These are phyloP conservation scores for Coemansia sp. DNA, from an alignment of 192 early-diverging fungal species.

Conservation along the genomic window DNA sequence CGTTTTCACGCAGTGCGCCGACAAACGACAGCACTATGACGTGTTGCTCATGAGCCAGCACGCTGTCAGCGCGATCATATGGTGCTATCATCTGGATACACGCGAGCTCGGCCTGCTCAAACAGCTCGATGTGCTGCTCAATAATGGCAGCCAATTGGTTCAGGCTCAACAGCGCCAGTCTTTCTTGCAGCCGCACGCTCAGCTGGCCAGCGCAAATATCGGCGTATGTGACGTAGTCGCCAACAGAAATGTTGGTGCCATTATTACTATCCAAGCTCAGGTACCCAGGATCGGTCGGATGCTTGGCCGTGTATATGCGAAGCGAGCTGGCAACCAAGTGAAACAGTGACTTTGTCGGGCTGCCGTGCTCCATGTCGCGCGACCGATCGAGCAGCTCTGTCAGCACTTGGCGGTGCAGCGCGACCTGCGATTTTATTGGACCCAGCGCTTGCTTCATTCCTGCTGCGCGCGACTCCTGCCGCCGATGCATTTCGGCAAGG, in stretches of 20 bases:
- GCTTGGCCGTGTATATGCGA: background rate
- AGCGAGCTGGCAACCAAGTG: constrained; percentile 18
- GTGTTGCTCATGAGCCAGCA: constrained; percentile 21
- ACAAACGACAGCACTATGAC: constrained; percentile 45
- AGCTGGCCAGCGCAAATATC: background rate
- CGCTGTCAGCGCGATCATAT: constrained; percentile 12
- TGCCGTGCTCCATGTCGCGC: constrained; percentile 16
- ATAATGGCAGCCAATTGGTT: constrained; percentile 23
- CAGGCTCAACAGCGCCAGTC: constrained; percentile 16
- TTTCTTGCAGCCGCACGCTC: background rate
- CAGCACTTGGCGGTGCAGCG: constrained; percentile 24
- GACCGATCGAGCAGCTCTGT: constrained; percentile 20
- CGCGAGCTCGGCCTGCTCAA: constrained; percentile 18
- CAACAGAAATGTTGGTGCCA: background rate
- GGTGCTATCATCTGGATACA: constrained; percentile 34
- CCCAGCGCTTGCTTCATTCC: constrained; percentile 12
- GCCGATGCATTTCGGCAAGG: constrained; percentile 22
- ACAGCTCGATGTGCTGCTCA: constrained; percentile 22
- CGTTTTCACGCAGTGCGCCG: constrained; percentile 42
- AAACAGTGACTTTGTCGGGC: constrained; percentile 32
- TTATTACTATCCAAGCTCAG: background rate
- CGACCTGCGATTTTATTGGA: constrained; percentile 24
- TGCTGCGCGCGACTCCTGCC: constrained; percentile 4
- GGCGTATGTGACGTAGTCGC: background rate
- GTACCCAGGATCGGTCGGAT: background rate